These are phyloP conservation scores for Penicillium cosmopolitanum DNA, from an alignment of 495 filamentous ascomycete species.

Conservation along the genomic window DNA sequence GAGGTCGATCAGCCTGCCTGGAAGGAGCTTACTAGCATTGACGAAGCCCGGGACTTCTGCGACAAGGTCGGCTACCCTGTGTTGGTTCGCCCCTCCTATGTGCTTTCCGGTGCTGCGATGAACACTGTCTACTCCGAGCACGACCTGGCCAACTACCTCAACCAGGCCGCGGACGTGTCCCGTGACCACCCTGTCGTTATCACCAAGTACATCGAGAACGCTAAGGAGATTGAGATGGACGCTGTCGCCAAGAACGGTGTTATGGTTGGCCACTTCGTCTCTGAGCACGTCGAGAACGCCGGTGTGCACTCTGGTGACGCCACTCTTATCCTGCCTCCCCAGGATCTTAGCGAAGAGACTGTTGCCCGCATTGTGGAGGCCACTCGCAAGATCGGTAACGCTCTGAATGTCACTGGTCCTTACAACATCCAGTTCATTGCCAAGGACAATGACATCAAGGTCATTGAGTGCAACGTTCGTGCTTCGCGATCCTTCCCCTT, in stretches of 20 bases:
- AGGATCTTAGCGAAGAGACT: conserved; percentile 89
- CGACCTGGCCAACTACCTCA: conserved; percentile 87
- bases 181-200: conserved; percentile 98
- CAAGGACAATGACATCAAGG: conserved; percentile 99
- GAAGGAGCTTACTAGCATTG: conserved; percentile 94
- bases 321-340: conserved; percentile 92
- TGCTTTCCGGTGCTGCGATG: conserved; percentile 97
- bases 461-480: conserved; percentile 95
- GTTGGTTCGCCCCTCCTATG: conserved; percentile 93
- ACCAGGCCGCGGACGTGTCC: conserved; percentile 89
- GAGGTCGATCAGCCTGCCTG: conserved; percentile 94
- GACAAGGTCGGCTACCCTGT: conserved; percentile 90
- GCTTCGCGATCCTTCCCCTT: conserved; percentile 97
- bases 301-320: conserved; percentile 98
- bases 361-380: conserved; percentile 91
- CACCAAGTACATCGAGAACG: conserved; percentile 97
- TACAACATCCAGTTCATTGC: conserved; percentile 99
- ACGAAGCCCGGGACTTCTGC: conserved; percentile 85
- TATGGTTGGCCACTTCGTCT: conserved; percentile 91
- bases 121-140: conserved; percentile 95
- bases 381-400: conserved; percentile 91
- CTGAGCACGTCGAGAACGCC: conserved; percentile 96
- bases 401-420: conserved; percentile 93
- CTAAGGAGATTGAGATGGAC: conserved; percentile 97
- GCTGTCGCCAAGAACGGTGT: conserved; percentile 86